phyloP scores from a whole-genome alignment of 371 early-diverging fungal species.

The Smittium mucronatum region DNA sequence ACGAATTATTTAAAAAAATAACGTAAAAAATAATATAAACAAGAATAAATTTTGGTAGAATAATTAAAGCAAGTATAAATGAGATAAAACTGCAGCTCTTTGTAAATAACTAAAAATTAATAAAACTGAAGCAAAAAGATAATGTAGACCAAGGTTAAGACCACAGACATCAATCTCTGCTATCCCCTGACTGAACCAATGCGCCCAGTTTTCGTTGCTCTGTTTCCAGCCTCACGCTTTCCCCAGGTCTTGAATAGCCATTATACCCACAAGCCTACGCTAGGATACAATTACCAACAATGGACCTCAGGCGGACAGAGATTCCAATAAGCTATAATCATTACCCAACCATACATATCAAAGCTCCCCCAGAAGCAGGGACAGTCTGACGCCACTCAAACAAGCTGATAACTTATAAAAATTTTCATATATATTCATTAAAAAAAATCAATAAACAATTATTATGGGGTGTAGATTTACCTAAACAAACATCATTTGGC shows the following conservation, averaged over 20 bases:
- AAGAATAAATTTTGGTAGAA: too few relatives aligned
- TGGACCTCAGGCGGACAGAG: slow-evolving; percentile 24
- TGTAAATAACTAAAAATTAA: background rate
- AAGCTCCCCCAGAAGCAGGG: background rate
- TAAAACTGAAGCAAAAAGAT: background rate
- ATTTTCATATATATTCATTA: background rate
- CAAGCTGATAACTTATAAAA: background rate
- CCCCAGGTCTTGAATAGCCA: slow-evolving; percentile 25
- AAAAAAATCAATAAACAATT: too few relatives aligned
- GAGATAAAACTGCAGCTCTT: background rate
- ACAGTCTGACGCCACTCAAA: background rate
- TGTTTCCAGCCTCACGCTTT: slow-evolving; percentile 33
- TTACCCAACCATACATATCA: background rate
- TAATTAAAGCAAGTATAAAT: background rate
- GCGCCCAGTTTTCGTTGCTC: slow-evolving; percentile 32
- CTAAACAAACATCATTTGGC: too few relatives aligned
- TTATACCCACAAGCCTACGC: slow-evolving; percentile 27
- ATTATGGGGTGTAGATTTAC: too few relatives aligned
- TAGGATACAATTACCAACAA: slow-evolving; percentile 24
- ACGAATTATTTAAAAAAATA: too few relatives aligned
- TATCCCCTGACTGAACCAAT: slow-evolving; percentile 21
- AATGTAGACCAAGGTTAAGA: background rate
- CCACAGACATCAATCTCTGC: slow-evolving; percentile 10
- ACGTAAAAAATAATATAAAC: too few relatives aligned
- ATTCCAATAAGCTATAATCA: background rate